Percentiles rank a stretch among this genome's conserved stretches.
These are phyloP conservation scores for Naganishia liquefaciens DNA, from an alignment of 1,284 basidiomycete genomes.

Conservation along the genomic window DNA sequence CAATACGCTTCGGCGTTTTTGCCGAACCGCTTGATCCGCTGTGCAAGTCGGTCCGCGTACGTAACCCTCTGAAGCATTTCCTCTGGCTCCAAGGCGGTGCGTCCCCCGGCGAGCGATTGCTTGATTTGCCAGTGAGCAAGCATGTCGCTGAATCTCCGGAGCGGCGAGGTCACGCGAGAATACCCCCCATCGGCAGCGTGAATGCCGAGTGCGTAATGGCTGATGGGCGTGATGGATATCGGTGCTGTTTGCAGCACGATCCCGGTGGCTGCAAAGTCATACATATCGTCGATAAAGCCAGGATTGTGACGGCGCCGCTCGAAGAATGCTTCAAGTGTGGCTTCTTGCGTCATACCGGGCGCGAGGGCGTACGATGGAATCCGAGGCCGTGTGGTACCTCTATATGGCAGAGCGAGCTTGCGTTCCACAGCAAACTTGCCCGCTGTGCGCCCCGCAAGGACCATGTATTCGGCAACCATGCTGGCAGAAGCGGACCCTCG, in stretches of 20 bases:
- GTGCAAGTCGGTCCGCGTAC: conserved; percentile 35
- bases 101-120: conserved; percentile 59
- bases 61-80: conserved; percentile 37
- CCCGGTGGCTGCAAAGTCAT: conserved; percentile 26
- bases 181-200: conserved; percentile 66
- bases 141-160: conserved; percentile 83
- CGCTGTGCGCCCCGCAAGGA: conserved; percentile 73
- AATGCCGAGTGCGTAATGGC: conserved; percentile 73
- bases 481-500: conserved; percentile 35
- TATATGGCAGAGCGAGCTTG: conserved; percentile 67
- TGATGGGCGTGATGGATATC: conserved; percentile 54
- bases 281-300: conserved; percentile 37
- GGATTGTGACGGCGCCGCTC: conserved; percentile 46
- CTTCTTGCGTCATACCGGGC: conserved; percentile 24
- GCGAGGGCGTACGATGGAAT: conserved; percentile 9
- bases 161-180: conserved; percentile 78
- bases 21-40: conserved; percentile 35
- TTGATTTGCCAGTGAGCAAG: conserved; percentile 95
- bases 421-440: conserved; percentile 70
- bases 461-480: conserved; percentile 80
- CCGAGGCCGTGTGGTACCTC: conserved; percentile 57
- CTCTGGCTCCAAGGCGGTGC: conserved; percentile 29
- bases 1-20: conserved; percentile 39
- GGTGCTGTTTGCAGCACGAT: conserved; percentile 15
- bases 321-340: conserved; percentile 44